Percentiles rank a stretch among this genome's conserved stretches.
These are phyloP conservation scores for Botrytis galanthina DNA, from an alignment of 2,329 filamentous ascomycete species.

Conservation along the genomic window DNA sequence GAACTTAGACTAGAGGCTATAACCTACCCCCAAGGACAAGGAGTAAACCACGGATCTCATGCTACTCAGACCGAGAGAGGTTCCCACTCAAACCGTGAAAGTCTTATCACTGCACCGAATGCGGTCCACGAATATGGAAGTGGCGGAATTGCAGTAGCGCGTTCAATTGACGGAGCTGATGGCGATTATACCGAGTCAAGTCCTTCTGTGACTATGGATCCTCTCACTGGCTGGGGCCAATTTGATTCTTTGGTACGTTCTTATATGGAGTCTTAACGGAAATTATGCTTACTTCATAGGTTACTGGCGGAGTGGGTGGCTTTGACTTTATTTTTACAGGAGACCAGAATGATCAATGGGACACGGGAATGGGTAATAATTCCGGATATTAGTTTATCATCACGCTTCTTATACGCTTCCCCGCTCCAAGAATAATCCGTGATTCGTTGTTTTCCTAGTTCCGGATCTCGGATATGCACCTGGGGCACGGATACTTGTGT, in stretches of 20 bases:
- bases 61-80: background rate
- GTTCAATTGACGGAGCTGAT: constrained; percentile 19
- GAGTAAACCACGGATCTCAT: background rate
- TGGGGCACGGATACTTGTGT: constrained; percentile 10
- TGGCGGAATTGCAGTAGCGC: constrained; percentile 5
- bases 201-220: constrained; percentile 26
- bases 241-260: constrained; percentile 36
- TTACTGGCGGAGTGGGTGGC: constrained; percentile 26
- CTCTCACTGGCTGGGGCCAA: constrained; percentile 35
- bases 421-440: background rate
- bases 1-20: constrained; percentile 38
- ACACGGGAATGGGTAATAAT: constrained; percentile 11
- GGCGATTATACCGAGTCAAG: constrained; percentile 18
- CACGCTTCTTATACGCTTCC: background rate
- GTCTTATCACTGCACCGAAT: background rate
- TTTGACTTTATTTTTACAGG: constrained; percentile 25
- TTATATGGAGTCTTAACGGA: background rate
- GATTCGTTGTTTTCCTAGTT: constrained; percentile 5
- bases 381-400: background rate
- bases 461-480: constrained; percentile 17
- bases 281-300: constrained; percentile 20
- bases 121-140: background rate
- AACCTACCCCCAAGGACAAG: background rate
- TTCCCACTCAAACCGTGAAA: background rate
- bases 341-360: constrained; percentile 22